These are phyloP conservation scores for Dothiorella sarmentorum DNA, from an alignment of 2,329 filamentous ascomycete species.

Conservation along the genomic window DNA sequence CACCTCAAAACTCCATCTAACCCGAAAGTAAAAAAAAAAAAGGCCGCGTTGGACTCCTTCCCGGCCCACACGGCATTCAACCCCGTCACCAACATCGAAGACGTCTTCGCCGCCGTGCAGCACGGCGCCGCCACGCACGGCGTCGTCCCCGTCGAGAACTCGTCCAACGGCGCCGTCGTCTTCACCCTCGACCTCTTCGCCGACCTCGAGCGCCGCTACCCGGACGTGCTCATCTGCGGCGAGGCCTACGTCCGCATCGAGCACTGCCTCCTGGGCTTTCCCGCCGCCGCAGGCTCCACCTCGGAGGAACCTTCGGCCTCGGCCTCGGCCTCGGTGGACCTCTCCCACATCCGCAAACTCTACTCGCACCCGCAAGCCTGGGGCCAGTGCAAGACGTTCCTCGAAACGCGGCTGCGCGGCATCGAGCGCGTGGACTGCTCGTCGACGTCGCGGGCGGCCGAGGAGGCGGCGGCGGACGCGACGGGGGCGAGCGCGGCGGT, in stretches of 20 bases:
- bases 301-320: neutral
- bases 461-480: constrained; percentile 64
- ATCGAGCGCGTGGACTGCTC: constrained; percentile 79
- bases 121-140: constrained; percentile 62
- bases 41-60: constrained; percentile 56
- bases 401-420: constrained; percentile 65
- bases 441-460: constrained; percentile 80
- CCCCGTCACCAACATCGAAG: constrained; percentile 50
- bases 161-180: constrained; percentile 86
- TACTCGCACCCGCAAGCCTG: constrained; percentile 96
- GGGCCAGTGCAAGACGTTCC: constrained; percentile 80
- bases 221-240: constrained; percentile 70
- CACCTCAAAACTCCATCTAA: neutral
- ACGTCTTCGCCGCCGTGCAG: constrained; percentile 79
- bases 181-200: constrained; percentile 87
- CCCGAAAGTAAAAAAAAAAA: no score
- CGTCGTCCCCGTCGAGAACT: constrained; percentile 94
- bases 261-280: constrained; percentile 72
- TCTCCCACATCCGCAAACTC: constrained; percentile 67
- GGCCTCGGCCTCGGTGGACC: constrained; percentile 26
- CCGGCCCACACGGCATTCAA: constrained; percentile 37
- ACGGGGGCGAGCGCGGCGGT: constrained; percentile 69
- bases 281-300: neutral
- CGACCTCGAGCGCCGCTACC: constrained; percentile 63
- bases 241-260: constrained; percentile 86